Percentiles rank a stretch among this genome's conserved stretches.
These are phyloP conservation scores for Vitis riparia DNA, from an alignment of 164 flowering plant species.

Conservation along the genomic window DNA sequence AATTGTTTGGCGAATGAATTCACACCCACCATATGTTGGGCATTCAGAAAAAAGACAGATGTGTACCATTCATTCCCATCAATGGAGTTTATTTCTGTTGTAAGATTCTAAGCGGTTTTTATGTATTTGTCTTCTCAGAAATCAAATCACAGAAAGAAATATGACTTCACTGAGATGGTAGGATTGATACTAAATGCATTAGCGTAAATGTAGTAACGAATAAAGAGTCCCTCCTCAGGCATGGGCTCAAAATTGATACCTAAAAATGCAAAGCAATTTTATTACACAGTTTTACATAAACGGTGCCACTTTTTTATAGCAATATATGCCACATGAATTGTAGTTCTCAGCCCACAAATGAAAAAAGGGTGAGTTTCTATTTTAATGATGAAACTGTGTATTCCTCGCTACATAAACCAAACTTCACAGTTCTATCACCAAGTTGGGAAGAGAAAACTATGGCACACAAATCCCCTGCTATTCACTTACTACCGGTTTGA, in stretches of 20 bases:
- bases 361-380: neutral
- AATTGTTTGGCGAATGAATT: no score
- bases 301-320: neutral
- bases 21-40: no score
- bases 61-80: no score
- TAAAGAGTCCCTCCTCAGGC: neutral
- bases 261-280: neutral
- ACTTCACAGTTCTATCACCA: conserved; percentile 1
- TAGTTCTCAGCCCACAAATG: conserved; percentile 4
- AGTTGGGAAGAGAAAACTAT: neutral
- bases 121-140: no score
- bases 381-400: no score
- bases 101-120: no score
- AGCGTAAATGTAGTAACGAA: no score
- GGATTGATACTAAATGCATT: no score
- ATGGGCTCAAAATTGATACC: neutral
- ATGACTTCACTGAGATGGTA: no score
- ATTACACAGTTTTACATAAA: neutral
- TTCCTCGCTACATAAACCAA: neutral
- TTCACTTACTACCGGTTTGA: conserved; percentile 25
- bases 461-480: neutral
- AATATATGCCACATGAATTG: neutral
- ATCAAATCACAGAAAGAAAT: no score
- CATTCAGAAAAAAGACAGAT: no score
- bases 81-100: no score